Conservation (phyloP, 148 eudicot genomes). For the Rhododendron henanense region DNA sequence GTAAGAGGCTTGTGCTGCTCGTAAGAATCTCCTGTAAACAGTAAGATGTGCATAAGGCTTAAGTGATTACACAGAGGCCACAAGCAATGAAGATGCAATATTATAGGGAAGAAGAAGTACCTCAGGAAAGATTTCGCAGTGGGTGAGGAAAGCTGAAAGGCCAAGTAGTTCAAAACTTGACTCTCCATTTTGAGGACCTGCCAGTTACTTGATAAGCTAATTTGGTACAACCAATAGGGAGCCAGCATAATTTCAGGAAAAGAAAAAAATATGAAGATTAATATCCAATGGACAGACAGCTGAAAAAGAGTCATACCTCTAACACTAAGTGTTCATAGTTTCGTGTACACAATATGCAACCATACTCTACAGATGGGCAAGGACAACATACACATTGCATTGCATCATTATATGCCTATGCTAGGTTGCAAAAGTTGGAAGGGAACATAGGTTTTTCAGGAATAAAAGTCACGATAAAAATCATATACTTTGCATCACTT, state of each 20-base stretch:
- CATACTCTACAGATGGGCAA: not conserved
- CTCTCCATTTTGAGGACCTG: conserved; percentile 81
- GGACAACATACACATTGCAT: not conserved
- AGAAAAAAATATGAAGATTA: not conserved
- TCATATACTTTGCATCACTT: not conserved
- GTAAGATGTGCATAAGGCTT: not conserved
- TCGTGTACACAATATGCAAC: not conserved
- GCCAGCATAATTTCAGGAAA: not conserved
- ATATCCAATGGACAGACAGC: not conserved
- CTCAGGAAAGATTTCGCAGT: conserved; percentile 75
- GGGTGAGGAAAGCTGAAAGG: conserved; percentile 68
- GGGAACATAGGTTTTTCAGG: not conserved
- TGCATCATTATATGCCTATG: not conserved
- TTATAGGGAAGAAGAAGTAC: conserved; percentile 25
- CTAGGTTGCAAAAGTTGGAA: not conserved
- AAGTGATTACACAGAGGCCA: not conserved
- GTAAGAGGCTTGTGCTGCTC: conserved; percentile 66
- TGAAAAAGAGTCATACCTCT: not conserved
- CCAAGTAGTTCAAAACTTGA: conserved; percentile 55
- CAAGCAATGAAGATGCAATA: not conserved
- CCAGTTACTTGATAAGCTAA: conserved; percentile 22
- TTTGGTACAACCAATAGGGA: not conserved
- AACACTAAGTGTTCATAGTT: too few species aligned
- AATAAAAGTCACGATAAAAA: not conserved
- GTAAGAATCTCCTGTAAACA: conserved; percentile 58